phyloP scores from a whole-genome alignment of 2,329 filamentous ascomycete genomes.

The Trichoderma sp. region DNA sequence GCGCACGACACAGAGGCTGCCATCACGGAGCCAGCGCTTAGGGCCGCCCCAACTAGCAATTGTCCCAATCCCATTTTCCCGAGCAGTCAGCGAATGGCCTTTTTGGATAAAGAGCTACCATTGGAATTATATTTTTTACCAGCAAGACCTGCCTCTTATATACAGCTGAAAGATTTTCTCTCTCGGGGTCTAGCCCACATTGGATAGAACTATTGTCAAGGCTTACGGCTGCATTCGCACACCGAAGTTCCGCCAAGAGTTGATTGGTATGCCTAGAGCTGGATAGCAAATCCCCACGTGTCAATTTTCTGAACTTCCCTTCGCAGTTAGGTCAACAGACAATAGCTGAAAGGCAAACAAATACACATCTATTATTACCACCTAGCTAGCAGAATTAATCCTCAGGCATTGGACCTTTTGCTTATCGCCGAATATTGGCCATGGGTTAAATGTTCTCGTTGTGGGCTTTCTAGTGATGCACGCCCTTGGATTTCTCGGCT shows the following conservation, averaged over 20 bases:
- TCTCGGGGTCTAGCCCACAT: not conserved
- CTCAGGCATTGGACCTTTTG: not conserved
- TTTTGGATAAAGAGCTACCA: not conserved
- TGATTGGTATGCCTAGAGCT: not conserved
- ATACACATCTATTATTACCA: not conserved
- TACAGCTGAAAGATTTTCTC: not conserved
- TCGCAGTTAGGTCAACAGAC: not conserved
- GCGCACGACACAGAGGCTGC: conserved; percentile 29
- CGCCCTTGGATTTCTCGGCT: not conserved
- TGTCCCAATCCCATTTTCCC: not conserved
- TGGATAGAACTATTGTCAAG: not conserved
- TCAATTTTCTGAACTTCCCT: not conserved
- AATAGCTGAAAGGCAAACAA: not conserved
- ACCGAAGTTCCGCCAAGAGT: not conserved
- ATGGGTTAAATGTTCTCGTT: not conserved
- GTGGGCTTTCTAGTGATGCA: not conserved
- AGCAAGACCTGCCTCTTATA: not conserved
- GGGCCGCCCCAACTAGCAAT: not conserved
- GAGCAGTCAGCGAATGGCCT: not conserved
- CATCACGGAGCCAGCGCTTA: not conserved
- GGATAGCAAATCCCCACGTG: not conserved
- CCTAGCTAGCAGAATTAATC: not conserved
- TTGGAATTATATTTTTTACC: not conserved
- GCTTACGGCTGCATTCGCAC: not conserved
- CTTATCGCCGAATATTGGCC: not conserved